These are phyloP conservation scores for Talaromyces islandicus DNA, from an alignment of 2,329 filamentous ascomycete species.

Conservation along the genomic window DNA sequence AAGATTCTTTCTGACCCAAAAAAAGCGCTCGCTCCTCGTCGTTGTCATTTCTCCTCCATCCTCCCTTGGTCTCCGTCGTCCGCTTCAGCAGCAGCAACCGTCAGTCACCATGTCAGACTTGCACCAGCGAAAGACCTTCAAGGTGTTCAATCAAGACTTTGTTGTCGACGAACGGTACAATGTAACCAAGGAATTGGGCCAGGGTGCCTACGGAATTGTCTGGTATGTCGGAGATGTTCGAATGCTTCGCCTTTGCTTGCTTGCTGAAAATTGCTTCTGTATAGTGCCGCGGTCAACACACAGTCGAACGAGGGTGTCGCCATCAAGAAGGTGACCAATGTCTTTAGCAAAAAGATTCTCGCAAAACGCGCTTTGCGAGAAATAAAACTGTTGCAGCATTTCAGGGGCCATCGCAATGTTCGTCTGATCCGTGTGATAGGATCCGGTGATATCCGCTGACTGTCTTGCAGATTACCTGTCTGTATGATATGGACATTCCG, in stretches of 20 bases:
- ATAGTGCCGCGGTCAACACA: constrained; percentile 84
- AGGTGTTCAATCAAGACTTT: constrained; percentile 99
- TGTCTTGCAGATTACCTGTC: constrained; percentile 75
- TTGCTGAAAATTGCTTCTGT: background rate
- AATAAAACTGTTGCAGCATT: constrained; percentile 98
- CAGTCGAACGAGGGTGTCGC: constrained; percentile 89
- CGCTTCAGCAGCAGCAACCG: background rate
- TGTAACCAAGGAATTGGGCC: constrained; percentile 96
- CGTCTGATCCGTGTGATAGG: constrained; percentile 26
- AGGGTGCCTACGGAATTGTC: constrained; percentile 97
- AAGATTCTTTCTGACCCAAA: background rate
- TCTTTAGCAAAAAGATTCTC: constrained; percentile 99
- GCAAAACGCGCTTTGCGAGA: constrained; percentile 96
- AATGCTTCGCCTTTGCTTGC: background rate
- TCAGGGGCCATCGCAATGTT: constrained; percentile 82
- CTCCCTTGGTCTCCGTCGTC: background rate
- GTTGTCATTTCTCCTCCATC: background rate
- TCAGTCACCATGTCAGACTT: constrained; percentile 51
- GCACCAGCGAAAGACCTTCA: constrained; percentile 82
- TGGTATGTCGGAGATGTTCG: constrained; percentile 55
- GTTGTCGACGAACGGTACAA: constrained; percentile 97
- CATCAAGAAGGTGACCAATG: constrained; percentile 99
- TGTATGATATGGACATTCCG: constrained; percentile 99
- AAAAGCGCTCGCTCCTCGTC: background rate
- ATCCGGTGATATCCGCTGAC: constrained; percentile 9